Evolutionary conservation across 768 basidiomycete species (phyloP), one percentile per base, ranked within the genome.

Genomic region (Lactarius indigo): DNA sequence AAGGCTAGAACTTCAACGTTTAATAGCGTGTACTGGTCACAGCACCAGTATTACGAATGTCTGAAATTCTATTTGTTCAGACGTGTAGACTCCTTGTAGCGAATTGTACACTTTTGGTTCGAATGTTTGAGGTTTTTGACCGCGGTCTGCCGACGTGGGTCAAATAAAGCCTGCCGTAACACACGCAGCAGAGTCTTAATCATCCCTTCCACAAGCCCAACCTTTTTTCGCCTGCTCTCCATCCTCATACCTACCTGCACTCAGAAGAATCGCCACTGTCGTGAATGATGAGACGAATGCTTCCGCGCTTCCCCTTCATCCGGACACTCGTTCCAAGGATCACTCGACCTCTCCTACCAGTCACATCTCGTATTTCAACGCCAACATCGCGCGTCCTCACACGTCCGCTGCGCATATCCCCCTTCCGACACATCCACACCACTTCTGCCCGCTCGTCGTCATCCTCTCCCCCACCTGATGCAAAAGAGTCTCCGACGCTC

Each of bases 401-500:
- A 2, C 66, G 72, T 47, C 61, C 70, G 23, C 74, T 75, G 30
- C 76, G 77, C 62, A 68, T 73, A 20, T 65, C 78, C 61, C 70
- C 70, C 41, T 74, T 80, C n/a, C 85, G 84, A 33, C 74, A 82
- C 26, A 84, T 86, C 73, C 82, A 80, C 69, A 77, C 79, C 39
- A 82, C 83, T 55, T 76, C 83, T 37, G 75, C 83, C 8, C 83
- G 83, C 47, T 79, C 84, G 69, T 73, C 80, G 75, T 58, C 69
- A 75, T 58, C 69, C 74, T 31, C 74, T 75, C n/a, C 72, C 78
- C 64, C 74, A 75, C 41, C 71, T 68, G 58, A 59, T 35, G 52
- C 63, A 10, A 75, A 82, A 1, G 84, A 84, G 9, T 79, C 84
- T 30, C 79, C 83, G 3, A 77, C 87, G 1, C 79, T 93, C 64